A percentile compares a stretch with the other conserved stretches of the same genome.
Conservation (phyloP, 73 alveolate species). For the Paramecium sonneborni region DNA sequence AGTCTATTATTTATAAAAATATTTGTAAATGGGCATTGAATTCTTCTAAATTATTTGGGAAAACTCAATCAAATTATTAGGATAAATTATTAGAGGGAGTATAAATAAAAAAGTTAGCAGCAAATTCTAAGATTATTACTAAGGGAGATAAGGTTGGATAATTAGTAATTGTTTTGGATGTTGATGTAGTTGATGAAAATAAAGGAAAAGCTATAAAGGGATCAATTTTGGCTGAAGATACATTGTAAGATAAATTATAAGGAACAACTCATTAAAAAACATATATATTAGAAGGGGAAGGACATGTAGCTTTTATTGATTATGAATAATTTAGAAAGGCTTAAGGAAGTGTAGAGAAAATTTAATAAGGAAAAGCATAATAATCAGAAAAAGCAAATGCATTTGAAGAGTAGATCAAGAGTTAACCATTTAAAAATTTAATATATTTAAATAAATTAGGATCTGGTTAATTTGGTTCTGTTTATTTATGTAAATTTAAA, state of each 20-base stretch:
- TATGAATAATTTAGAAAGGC: constrained; percentile 68
- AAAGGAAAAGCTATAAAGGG: neutral
- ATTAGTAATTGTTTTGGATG: constrained; percentile 59
- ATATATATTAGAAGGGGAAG: neutral
- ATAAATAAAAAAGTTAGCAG: constrained; percentile 40
- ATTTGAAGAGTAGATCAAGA: neutral
- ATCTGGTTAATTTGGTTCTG: constrained; percentile 81
- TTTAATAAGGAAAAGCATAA: constrained; percentile 69
- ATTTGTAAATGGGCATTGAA: constrained; percentile 73
- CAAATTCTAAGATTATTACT: constrained; percentile 63
- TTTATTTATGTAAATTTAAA: constrained; percentile 75
- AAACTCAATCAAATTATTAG: neutral
- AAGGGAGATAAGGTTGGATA: constrained; percentile 61
- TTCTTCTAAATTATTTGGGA: constrained; percentile 48
- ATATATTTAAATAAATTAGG: constrained; percentile 75
- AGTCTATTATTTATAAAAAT: constrained; percentile 67
- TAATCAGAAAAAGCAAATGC: constrained; percentile 10
- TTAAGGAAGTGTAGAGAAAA: constrained; percentile 64
- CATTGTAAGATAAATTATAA: neutral
- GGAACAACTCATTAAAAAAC: neutral
- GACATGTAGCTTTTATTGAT: constrained; percentile 47
- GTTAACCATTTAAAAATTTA: constrained; percentile 71
- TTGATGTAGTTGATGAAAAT: constrained; percentile 49
- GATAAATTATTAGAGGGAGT: constrained; percentile 66
- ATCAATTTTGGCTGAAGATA: neutral